Base-by-base conservation (phyloP, 2,329 filamentous ascomycete genomes). In the Lecanoromycetidae sp. region DNA sequence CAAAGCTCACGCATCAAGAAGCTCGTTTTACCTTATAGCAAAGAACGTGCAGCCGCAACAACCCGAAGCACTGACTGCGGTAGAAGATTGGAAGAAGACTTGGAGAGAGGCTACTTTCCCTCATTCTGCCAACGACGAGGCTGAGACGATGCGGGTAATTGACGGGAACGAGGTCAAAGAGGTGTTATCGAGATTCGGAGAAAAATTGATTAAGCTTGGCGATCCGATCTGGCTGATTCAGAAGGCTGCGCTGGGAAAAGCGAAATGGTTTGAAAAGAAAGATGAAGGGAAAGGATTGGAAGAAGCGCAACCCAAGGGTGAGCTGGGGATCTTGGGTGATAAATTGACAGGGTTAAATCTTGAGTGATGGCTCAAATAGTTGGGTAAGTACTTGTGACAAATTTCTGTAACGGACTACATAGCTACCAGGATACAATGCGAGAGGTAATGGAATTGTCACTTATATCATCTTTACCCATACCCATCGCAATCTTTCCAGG, bases 21-120 rank as follows among this genome's bases (percentile, higher is more conserved):
- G 67, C 0, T 75, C 71, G 0, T 78, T 76, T 52, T 77, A 78
- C 54, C 60, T 76, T 55, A 50, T 77, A 8, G 72, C 72, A 2
- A 65, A 57, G 1, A 54, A 66, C 3, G 59, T 77, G 0, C 58
- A 64, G 34, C 59, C 60, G 4, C 33, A 57, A 3, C 49, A 52
- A 15, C 35, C 53, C 0, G 57, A 61, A 25, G 71, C 69, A 0
- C 2, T 55, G 0, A 26, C 48, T 7, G 66, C 69, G 0, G 51
- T 75, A 2, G 34, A 53, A 3, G 37, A 13, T 4, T 75, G 68
- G 68, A 39, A 15, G 5, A 27, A 8, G 70, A 30, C 32, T 6
- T 76, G 66, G 67, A 60, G 51, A 25, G 33, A 51, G 0, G 60
- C 64, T 2, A 74, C 69, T 0, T 66, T 74, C 47, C 59, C 55